Conservation (phyloP, 768 basidiomycete genomes). For the Galerina marginata region DNA sequence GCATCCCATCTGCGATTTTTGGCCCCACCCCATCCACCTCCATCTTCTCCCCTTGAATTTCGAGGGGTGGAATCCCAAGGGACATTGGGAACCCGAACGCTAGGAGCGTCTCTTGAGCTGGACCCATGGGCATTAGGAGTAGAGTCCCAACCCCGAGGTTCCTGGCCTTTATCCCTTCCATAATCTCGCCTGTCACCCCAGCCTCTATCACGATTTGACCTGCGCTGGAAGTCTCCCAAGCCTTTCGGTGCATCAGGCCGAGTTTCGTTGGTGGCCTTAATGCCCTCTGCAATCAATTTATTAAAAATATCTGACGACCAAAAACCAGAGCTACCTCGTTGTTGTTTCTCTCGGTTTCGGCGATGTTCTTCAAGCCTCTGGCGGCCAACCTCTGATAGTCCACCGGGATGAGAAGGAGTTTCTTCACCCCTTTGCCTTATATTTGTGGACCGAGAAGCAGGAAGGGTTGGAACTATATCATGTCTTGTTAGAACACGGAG, state of each 20-base stretch:
- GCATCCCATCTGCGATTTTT: conserved; percentile 76
- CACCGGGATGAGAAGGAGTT: conserved; percentile 92
- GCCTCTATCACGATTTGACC: conserved; percentile 78
- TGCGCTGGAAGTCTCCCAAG: conserved; percentile 91
- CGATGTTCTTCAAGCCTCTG: conserved; percentile 79
- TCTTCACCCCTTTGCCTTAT: conserved; percentile 81
- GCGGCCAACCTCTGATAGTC: conserved; percentile 78
- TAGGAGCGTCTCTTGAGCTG: conserved; percentile 65
- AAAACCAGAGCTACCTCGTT: conserved; percentile 53
- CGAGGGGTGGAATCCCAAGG: conserved; percentile 95
- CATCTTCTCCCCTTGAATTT: conserved; percentile 53
- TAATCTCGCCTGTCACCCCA: conserved; percentile 51
- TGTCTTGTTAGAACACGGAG: neutral
- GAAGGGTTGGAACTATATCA: conserved; percentile 79
- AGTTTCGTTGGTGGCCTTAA: conserved; percentile 61
- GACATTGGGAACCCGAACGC: conserved; percentile 88
- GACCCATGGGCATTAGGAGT: conserved; percentile 63
- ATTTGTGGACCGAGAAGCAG: conserved; percentile 57
- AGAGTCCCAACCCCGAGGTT: conserved; percentile 53
- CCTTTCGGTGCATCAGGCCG: conserved; percentile 69
- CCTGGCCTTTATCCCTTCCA: conserved; percentile 29
- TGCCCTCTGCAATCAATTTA: conserved; percentile 61
- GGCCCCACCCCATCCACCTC: conserved; percentile 66
- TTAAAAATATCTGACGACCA: neutral
- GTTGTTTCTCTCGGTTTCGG: conserved; percentile 68